Evolutionary conservation across 2,329 filamentous ascomycete genomes (phyloP).

Genomic region (Chrysosporium keratinophilum): DNA sequence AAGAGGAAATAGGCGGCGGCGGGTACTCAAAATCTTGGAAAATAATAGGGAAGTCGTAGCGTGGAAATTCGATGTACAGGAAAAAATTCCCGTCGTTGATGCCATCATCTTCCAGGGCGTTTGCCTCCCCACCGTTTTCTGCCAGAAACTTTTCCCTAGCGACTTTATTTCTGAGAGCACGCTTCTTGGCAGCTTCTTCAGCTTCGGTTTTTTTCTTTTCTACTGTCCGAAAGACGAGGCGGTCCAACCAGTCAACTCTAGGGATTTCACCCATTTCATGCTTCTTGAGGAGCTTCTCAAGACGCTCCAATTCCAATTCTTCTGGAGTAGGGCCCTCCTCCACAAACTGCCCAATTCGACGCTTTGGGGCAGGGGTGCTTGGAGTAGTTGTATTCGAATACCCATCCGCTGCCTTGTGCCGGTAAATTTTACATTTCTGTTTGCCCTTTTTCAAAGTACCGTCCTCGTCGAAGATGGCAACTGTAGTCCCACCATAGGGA

Average conservation of each 20-base stretch:
- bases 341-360: conserved; percentile 40
- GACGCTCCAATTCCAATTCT: conserved; percentile 75
- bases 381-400: conserved; percentile 71
- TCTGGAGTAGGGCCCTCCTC: conserved; percentile 49
- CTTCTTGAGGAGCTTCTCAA: conserved; percentile 88
- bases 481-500: conserved; percentile 87
- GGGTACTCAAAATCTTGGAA: conserved; percentile 92
- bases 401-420: conserved; percentile 75
- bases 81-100: conserved; percentile 58
- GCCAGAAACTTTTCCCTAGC: conserved; percentile 21
- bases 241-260: conserved; percentile 88
- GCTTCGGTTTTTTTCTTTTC: conserved; percentile 63
- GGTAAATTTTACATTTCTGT: conserved; percentile 80
- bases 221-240: conserved; percentile 80
- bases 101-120: conserved; percentile 20
- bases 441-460: conserved; percentile 84
- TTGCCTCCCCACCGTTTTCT: conserved; percentile 25
- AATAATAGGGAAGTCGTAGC: conserved; percentile 91
- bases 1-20: conserved; percentile 67
- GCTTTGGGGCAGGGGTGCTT: conserved; percentile 49
- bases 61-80: conserved; percentile 80
- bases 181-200: conserved; percentile 54
- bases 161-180: conserved; percentile 32
- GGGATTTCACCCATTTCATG: conserved; percentile 97
- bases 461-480: conserved; percentile 83